Evolutionary conservation across 768 basidiomycete species (phyloP), one percentile per base, ranked within the genome.

Genomic region (Russula lepida): DNA sequence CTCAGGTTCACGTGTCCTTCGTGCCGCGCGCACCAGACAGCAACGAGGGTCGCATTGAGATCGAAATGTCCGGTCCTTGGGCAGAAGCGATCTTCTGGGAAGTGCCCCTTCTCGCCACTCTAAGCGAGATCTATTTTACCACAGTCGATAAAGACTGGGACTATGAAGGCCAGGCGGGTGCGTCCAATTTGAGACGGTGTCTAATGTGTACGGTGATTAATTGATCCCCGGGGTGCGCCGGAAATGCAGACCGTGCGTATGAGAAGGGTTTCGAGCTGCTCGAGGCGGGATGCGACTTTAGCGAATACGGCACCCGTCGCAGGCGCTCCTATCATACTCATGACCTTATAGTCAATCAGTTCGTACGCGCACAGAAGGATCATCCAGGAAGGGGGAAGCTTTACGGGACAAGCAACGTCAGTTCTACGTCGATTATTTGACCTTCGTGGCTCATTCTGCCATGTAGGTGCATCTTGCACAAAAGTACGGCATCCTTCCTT

Each of bases 21-120:
- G 70, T 80, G 7, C 89, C 91, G 0, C 57, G 63, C 32, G 49
- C 17, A 12, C 56, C 50, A 4, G 48, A 53, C 30, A 71, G 75
- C 55, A 71, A 67, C 56, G 66, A 66, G 50, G 95, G 93, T 4
- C 71, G 74, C 37, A 73, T 95, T 37, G 83, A 91, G 67, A 88
- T 99, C 56, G 83, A 85, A 63, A 81, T 83, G 6, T 68, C 68
- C 30, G 94, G 92, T 7, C 79, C 78, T 6, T 95, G 92, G 92
- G 74, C 74, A 0, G 90, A 94, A 65, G 81, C 89, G 7, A 95
- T 98, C 60, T 75, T 97, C 28, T 99, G 95, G 85, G 97, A 98
- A 74, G 93, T 98, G 1, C 95, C 93, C 1, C 75, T 98, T 54
- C 94, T 98, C 92, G 85, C 93, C 15, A 84, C 84, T 64, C 76